A percentile compares a stretch with the other conserved stretches of the same genome.
phyloP scores from a whole-genome alignment of 768 basidiomycete genomes.

The Amanita brunnescens region DNA sequence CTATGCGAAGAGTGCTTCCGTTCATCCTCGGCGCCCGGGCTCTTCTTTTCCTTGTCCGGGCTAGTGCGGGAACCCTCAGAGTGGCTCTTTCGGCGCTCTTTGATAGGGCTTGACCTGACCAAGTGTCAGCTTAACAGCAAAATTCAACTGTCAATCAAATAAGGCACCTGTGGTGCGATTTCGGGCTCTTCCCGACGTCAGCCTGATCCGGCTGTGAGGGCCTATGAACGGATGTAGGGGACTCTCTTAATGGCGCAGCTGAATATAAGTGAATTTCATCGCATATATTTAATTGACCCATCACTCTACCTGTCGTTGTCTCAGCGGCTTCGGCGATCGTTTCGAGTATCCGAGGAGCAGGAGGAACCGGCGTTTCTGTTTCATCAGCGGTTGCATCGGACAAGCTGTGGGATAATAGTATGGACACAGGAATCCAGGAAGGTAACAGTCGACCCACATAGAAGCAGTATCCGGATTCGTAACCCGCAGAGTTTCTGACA shows the following conservation, averaged over 20 bases:
- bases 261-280: background rate
- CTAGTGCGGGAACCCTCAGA: background rate
- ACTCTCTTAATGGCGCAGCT: background rate
- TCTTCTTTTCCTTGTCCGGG: background rate
- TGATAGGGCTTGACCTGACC: background rate
- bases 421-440: conserved; percentile 4
- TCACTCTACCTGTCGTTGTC: background rate
- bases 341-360: conserved; percentile 4
- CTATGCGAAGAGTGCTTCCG: background rate
- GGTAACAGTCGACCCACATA: conserved; percentile 20
- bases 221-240: conserved; percentile 1
- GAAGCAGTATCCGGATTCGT: conserved; percentile 33
- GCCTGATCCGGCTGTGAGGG: background rate
- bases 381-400: conserved; percentile 16
- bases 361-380: background rate
- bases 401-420: background rate
- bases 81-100: background rate
- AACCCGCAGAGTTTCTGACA: conserved; percentile 19
- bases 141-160: background rate
- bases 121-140: background rate
- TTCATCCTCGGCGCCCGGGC: background rate
- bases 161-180: background rate
- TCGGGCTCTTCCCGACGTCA: background rate
- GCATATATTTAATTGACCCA: background rate
- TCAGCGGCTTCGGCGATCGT: conserved; percentile 6